These are phyloP conservation scores for Eragrostis curvula DNA, from an alignment of 176 grass and related monocot species.

Conservation along the genomic window DNA sequence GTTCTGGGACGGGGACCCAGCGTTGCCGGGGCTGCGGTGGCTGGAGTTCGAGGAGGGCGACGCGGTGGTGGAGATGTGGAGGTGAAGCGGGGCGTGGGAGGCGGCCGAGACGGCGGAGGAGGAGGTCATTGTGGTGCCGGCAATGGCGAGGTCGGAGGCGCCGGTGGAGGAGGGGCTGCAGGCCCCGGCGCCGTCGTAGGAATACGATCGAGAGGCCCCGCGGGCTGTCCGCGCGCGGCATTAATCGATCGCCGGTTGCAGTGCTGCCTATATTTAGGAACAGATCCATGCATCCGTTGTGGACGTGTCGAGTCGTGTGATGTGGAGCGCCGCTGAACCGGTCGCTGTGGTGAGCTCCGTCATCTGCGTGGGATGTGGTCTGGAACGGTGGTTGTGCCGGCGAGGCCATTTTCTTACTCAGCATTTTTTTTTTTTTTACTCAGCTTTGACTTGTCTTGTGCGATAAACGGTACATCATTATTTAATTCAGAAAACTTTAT, in stretches of 20 bases:
- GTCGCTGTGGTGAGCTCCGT: no score
- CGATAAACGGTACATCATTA: no score
- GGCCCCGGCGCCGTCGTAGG: slow-evolving; percentile 57
- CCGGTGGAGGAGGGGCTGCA: slow-evolving; percentile 31
- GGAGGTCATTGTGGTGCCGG: slow-evolving; percentile 36
- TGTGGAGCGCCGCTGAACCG: neutral
- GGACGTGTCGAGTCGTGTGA: neutral
- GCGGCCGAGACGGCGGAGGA: slow-evolving; percentile 18
- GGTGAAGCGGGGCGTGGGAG: slow-evolving; percentile 2
- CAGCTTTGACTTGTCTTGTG: no score
- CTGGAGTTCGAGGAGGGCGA: no score
- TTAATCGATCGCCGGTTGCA: neutral
- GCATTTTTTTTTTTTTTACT: no score
- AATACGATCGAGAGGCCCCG: slow-evolving; percentile 52
- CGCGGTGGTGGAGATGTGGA: neutral
- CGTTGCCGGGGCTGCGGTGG: no score
- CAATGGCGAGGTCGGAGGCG: slow-evolving; percentile 34
- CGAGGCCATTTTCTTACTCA: no score
- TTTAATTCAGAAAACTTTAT: no score
- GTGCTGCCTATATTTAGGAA: slow-evolving; percentile 35
- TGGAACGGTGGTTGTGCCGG: no score
- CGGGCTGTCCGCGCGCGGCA: slow-evolving; percentile 36
- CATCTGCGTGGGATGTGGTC: no score
- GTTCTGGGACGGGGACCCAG: neutral
- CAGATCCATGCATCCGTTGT: neutral